phyloP scores from a whole-genome alignment of 441 rosid species.

The Sinapis alba region DNA sequence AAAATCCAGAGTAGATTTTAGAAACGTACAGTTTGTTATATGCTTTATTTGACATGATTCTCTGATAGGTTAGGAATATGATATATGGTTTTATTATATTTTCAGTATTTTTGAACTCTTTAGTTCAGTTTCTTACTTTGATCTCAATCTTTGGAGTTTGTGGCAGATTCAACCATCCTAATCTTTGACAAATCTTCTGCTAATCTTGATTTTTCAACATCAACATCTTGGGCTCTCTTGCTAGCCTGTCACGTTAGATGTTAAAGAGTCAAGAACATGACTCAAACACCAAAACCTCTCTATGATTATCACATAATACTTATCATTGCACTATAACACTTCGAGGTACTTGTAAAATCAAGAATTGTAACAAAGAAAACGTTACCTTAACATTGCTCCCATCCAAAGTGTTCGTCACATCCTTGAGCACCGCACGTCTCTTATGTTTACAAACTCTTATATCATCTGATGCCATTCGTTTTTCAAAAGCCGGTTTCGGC shows the following conservation, averaged over 20 bases:
- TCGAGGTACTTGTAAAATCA: background rate
- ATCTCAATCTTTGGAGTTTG: slow-evolving; percentile 35
- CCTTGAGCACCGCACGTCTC: slow-evolving; percentile 76
- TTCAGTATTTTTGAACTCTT: background rate
- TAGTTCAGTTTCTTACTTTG: slow-evolving; percentile 2
- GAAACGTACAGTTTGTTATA: background rate
- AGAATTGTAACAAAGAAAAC: background rate
- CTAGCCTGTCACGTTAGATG: slow-evolving; percentile 17
- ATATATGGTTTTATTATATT: background rate
- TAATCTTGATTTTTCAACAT: slow-evolving; percentile 53
- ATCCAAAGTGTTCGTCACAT: slow-evolving; percentile 50
- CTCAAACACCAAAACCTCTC: background rate
- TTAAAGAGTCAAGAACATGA: background rate
- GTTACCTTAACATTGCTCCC: background rate
- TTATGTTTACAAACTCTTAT: slow-evolving; percentile 53
- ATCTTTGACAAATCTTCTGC: slow-evolving; percentile 71
- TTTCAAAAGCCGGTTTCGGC: slow-evolving; percentile 51
- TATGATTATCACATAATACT: background rate
- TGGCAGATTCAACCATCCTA: slow-evolving; percentile 58
- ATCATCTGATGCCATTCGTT: slow-evolving; percentile 69
- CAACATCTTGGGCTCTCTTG: slow-evolving; percentile 47
- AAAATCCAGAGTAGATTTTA: slow-evolving; percentile 32
- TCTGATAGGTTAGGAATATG: too few relatives aligned
- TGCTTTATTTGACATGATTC: too few relatives aligned
- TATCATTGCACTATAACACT: background rate